Evolutionary conservation across 305 asterid species (phyloP).

Genomic region (Fraxinus xanthoxyloides): DNA sequence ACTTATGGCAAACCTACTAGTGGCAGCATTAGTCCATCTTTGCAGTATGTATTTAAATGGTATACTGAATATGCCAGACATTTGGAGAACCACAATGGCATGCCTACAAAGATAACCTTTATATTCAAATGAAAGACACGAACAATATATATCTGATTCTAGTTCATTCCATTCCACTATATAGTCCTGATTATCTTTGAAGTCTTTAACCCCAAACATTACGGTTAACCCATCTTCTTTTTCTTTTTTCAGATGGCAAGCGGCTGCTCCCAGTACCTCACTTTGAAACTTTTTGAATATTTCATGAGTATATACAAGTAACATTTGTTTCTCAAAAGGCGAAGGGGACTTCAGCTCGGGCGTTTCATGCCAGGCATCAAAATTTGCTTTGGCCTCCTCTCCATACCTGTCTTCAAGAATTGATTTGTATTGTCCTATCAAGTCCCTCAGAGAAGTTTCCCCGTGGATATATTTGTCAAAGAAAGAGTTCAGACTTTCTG

Average conservation of each 20-base stretch:
- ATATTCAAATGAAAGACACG: conserved; percentile 70
- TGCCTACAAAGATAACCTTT: conserved; percentile 89
- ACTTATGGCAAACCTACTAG: conserved; percentile 57
- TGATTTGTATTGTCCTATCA: conserved; percentile 53
- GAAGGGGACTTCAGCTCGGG: conserved; percentile 92
- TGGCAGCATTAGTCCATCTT: conserved; percentile 93
- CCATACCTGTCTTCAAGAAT: conserved; percentile 73
- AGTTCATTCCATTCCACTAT: conserved; percentile 68
- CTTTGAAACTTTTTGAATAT: conserved; percentile 82
- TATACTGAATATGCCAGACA: conserved; percentile 81
- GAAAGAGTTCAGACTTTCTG: conserved; percentile 64
- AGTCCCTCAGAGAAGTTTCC: conserved; percentile 68
- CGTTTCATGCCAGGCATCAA: conserved; percentile 91
- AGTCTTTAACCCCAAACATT: conserved; percentile 64
- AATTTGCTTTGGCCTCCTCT: conserved; percentile 89
- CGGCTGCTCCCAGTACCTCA: conserved; percentile 94
- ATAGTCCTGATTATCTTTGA: conserved; percentile 59
- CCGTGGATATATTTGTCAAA: conserved; percentile 65
- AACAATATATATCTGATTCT: conserved; percentile 57
- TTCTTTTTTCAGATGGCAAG: conserved; percentile 84
- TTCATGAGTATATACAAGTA: conserved; percentile 67
- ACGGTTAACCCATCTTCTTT: conserved; percentile 52
- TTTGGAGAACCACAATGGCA: conserved; percentile 90
- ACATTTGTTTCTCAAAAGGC: conserved; percentile 87
- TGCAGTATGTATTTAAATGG: conserved; percentile 74